phyloP scores from a whole-genome alignment of 352 stramenopile genomes.

The Globisporangium barbulae region DNA sequence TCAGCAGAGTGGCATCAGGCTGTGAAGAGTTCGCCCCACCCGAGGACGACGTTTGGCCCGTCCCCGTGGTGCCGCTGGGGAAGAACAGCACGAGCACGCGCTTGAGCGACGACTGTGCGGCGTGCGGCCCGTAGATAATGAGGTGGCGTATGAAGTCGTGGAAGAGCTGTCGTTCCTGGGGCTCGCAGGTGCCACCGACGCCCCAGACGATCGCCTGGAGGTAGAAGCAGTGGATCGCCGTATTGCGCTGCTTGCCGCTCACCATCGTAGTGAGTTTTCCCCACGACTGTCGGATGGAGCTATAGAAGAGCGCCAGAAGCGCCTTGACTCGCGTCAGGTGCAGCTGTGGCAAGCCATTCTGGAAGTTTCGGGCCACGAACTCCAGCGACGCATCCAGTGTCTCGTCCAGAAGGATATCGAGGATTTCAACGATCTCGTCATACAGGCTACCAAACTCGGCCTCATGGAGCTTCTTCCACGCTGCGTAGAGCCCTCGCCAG shows the following conservation, averaged over 20 bases:
- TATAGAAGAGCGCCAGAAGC: conserved; percentile 51
- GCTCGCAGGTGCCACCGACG: conserved; percentile 45
- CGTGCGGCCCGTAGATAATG: conserved; percentile 47
- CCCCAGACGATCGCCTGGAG: conserved; percentile 75
- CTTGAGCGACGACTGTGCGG: conserved; percentile 51
- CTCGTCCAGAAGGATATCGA: conserved; percentile 36
- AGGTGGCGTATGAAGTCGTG: conserved; percentile 58
- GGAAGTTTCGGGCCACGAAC: conserved; percentile 47
- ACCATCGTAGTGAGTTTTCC: conserved; percentile 49
- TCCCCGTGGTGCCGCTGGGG: conserved; percentile 31
- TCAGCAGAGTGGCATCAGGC: neutral
- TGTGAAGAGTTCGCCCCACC: neutral
- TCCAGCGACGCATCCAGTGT: conserved; percentile 34
- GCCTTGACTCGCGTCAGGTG: conserved; percentile 18
- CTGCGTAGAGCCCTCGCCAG: conserved; percentile 31
- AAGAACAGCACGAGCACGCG: conserved; percentile 50
- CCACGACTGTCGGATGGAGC: conserved; percentile 46
- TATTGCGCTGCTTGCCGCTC: conserved; percentile 60
- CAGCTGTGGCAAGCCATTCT: conserved; percentile 16
- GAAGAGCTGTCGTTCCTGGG: conserved; percentile 53
- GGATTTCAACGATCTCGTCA: conserved; percentile 45
- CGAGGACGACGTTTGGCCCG: conserved; percentile 1
- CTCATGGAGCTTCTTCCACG: conserved; percentile 40
- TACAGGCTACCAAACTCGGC: conserved; percentile 27
- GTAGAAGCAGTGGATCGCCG: conserved; percentile 59